These are phyloP conservation scores for Amphicarpaea edgeworthii DNA, from an alignment of 306 rosid genomes.

Conservation along the genomic window DNA sequence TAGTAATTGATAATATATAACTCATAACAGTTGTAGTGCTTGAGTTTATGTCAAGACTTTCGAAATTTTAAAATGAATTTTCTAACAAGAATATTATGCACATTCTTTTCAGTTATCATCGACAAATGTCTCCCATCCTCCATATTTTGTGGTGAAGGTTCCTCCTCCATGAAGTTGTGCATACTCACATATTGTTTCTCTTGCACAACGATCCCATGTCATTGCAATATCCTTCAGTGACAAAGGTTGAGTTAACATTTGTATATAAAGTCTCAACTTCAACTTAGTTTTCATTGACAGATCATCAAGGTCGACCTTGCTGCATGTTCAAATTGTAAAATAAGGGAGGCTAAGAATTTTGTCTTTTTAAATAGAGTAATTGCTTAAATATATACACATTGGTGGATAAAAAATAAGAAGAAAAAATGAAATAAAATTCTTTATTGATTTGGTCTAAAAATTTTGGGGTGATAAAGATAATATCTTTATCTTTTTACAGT, in stretches of 20 bases:
- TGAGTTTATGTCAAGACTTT: background rate
- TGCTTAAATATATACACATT: too few relatives aligned
- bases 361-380: background rate
- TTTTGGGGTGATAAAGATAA: too few relatives aligned
- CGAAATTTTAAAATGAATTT: background rate
- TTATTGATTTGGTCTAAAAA: too few relatives aligned
- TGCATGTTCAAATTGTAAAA: conserved; percentile 22
- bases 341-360: background rate
- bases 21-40: background rate
- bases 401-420: too few relatives aligned
- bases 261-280: conserved; percentile 33
- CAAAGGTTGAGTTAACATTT: conserved; percentile 34
- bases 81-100: background rate
- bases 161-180: conserved; percentile 58
- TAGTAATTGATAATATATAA: background rate
- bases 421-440: too few relatives aligned
- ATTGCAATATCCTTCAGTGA: conserved; percentile 50
- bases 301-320: conserved; percentile 27
- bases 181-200: conserved; percentile 48
- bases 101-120: background rate
- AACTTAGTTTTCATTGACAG: conserved; percentile 23
- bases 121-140: conserved; percentile 52
- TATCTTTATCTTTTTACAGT: too few relatives aligned
- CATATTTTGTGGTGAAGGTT: conserved; percentile 57
- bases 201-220: conserved; percentile 53